phyloP scores from a whole-genome alignment of 352 stramenopile species.

The Pythium myriotylum region DNA sequence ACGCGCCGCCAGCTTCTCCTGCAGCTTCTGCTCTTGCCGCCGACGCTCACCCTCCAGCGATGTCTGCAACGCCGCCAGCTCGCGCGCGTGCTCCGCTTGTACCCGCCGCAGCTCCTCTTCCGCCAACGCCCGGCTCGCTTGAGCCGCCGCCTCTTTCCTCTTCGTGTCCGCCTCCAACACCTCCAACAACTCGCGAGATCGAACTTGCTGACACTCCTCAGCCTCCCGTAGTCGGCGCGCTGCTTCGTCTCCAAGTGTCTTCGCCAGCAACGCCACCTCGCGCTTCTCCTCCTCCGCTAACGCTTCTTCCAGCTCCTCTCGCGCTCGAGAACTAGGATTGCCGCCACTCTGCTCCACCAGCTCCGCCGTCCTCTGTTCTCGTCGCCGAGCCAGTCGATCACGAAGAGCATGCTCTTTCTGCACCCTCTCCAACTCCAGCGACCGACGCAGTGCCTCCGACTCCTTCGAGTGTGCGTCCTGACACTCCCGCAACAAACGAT shows the following conservation, averaged over 20 bases:
- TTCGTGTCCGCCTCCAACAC: constrained; percentile 13
- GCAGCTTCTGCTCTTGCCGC: constrained; percentile 66
- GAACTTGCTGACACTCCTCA: constrained; percentile 33
- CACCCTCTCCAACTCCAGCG: constrained; percentile 16
- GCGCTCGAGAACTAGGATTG: background rate
- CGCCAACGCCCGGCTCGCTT: constrained; percentile 21
- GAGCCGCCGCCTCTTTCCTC: background rate
- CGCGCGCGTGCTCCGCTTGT: constrained; percentile 60
- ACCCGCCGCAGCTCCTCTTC: constrained; percentile 58
- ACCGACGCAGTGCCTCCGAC: constrained; percentile 4
- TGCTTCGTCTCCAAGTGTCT: constrained; percentile 15
- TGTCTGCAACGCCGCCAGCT: constrained; percentile 42
- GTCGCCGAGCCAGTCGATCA: constrained; percentile 15
- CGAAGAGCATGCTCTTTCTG: constrained; percentile 16
- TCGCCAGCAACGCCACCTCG: constrained; percentile 2
- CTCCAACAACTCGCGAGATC: constrained; percentile 35
- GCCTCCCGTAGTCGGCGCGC: constrained; percentile 11
- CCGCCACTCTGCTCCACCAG: background rate
- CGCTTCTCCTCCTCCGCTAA: constrained; percentile 7
- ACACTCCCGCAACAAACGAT: constrained; percentile 12
- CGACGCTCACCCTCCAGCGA: constrained; percentile 60
- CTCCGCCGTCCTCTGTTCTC: constrained; percentile 13
- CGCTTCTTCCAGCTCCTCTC: constrained; percentile 3
- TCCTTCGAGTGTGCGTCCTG: constrained; percentile 9
- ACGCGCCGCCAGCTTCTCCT: constrained; percentile 24